phyloP scores from a whole-genome alignment of 148 eudicot species.

The Polygonum maritimum region DNA sequence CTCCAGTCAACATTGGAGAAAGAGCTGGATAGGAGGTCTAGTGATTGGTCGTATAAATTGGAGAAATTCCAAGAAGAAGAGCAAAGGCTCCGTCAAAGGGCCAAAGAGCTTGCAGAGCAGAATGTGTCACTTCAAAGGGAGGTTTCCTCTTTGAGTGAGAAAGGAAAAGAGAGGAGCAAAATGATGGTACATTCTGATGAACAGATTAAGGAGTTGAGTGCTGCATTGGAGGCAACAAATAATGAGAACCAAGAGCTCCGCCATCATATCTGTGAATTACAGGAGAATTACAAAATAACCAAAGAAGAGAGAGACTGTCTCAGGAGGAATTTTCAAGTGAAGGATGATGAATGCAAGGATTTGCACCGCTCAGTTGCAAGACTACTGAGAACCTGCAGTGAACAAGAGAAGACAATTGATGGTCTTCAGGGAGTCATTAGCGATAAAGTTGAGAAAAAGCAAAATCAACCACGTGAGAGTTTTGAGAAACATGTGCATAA shows the following conservation, averaged over 20 bases:
- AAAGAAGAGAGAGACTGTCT: constrained; percentile 55
- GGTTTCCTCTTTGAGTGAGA: constrained; percentile 58
- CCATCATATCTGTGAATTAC: constrained; percentile 33
- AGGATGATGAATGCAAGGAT: constrained; percentile 74
- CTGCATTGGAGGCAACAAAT: constrained; percentile 40
- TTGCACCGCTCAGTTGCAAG: constrained; percentile 53
- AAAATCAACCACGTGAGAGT: constrained; percentile 29
- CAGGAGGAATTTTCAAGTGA: constrained; percentile 44
- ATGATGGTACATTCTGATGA: constrained; percentile 30
- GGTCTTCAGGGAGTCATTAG: constrained; percentile 53
- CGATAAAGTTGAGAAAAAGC: constrained; percentile 44
- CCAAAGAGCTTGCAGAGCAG: constrained; percentile 90
- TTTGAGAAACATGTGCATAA: constrained; percentile 50
- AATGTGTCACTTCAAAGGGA: constrained; percentile 89
- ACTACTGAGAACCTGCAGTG: constrained; percentile 58
- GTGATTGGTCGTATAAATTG: constrained; percentile 72
- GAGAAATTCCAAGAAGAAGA: constrained; percentile 80
- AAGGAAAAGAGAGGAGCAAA: constrained; percentile 35
- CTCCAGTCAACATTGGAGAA: constrained; percentile 59
- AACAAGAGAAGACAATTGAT: constrained; percentile 78
- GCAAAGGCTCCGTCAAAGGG: constrained; percentile 78
- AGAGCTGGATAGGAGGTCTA: constrained; percentile 86
- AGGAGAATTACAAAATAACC: constrained; percentile 44
- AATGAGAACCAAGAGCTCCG: constrained; percentile 52
- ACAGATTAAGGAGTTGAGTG: constrained; percentile 45